Conservation (phyloP, 345 rosid species). For the Excoecaria cochinchinensis region DNA sequence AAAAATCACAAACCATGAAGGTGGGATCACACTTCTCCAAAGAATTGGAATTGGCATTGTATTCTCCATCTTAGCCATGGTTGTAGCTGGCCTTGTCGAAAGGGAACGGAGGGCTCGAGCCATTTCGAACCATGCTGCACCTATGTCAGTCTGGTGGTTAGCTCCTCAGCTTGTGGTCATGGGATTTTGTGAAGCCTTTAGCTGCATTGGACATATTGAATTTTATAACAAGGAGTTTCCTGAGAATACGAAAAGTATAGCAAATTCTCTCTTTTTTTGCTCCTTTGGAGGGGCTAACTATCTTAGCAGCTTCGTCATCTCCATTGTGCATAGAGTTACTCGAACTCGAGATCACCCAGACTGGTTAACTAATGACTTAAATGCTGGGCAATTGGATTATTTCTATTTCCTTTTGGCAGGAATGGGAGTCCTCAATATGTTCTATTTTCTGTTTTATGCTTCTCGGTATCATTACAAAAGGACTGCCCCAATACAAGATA, state of each 20-base stretch:
- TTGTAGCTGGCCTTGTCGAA: slow-evolving; percentile 27
- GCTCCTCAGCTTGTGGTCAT: slow-evolving; percentile 33
- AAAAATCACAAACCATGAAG: slow-evolving; percentile 19
- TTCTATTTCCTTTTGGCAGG: slow-evolving; percentile 40
- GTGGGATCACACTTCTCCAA: slow-evolving; percentile 30
- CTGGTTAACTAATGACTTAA: slow-evolving; percentile 33
- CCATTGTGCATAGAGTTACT: slow-evolving; percentile 21
- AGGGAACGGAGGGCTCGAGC: slow-evolving; percentile 31
- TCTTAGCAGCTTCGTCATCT: slow-evolving; percentile 18
- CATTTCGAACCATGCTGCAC: slow-evolving; percentile 18
- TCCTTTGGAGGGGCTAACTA: slow-evolving; percentile 25
- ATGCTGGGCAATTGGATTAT: slow-evolving; percentile 34
- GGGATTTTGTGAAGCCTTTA: slow-evolving; percentile 36
- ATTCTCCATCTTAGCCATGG: slow-evolving; percentile 23
- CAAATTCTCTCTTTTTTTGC: slow-evolving; percentile 28
- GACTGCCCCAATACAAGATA: background rate
- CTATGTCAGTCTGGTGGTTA: slow-evolving; percentile 41
- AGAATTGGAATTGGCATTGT: slow-evolving; percentile 27
- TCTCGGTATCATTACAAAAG: slow-evolving; percentile 29
- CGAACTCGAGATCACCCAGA: background rate
- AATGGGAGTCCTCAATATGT: slow-evolving; percentile 27
- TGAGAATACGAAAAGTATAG: slow-evolving; percentile 38
- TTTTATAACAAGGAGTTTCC: slow-evolving; percentile 46
- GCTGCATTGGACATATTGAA: slow-evolving; percentile 32
- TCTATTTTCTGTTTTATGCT: slow-evolving; percentile 29